Conservation (phyloP, 2,329 filamentous ascomycete species). For the Fusarium sp. region DNA sequence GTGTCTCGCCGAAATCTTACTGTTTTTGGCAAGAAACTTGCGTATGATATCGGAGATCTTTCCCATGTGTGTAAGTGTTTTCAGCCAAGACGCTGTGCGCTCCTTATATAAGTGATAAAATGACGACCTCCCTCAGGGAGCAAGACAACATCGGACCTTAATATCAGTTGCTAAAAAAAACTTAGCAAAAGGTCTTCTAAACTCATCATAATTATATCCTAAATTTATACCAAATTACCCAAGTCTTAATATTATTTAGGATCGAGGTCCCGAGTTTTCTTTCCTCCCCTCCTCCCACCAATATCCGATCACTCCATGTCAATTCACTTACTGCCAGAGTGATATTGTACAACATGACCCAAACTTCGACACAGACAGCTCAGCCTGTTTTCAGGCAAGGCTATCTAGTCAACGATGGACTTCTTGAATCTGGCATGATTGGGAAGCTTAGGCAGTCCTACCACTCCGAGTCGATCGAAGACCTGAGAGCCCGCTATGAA, state of each 20-base stretch:
- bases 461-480: not conserved
- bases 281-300: too few relatives aligned
- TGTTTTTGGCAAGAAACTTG: not conserved
- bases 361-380: not conserved
- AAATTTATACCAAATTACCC: too few relatives aligned
- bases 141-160: too few relatives aligned
- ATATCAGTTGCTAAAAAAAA: too few relatives aligned
- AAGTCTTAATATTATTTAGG: too few relatives aligned
- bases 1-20: slow-evolving; percentile 4
- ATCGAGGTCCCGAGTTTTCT: too few relatives aligned
- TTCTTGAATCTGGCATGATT: slow-evolving; percentile 1
- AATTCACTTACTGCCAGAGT: not conserved
- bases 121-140: not conserved
- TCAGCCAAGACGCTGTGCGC: not conserved
- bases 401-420: slow-evolving; percentile 4
- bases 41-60: not conserved
- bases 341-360: not conserved
- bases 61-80: not conserved
- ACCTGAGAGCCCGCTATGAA: not conserved
- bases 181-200: too few relatives aligned
- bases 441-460: not conserved
- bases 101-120: not conserved
- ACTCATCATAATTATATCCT: too few relatives aligned
- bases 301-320: not conserved
- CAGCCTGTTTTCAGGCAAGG: not conserved